Evolutionary conservation across 192 early-diverging fungal genomes (phyloP), one percentile per base, ranked within the genome.

Genomic region (Spizellomyces punctatus): DNA sequence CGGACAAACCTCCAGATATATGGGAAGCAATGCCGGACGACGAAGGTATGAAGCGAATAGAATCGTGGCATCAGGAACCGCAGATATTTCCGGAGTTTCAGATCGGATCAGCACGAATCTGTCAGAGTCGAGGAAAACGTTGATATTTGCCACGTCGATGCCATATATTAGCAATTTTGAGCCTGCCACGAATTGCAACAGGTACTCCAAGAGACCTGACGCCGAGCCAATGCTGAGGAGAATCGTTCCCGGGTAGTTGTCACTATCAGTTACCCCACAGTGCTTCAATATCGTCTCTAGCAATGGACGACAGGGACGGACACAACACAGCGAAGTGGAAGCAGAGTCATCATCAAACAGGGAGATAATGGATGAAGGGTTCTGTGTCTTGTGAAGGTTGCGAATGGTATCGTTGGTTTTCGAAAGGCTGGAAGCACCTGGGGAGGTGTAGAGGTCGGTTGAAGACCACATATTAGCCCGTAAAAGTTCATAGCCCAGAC

Each of bases 201-300:
- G 50, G 56, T 67, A 67, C 66, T 67, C 66, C 19, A 67, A 47
- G 16, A 67, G 48, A 10, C 66, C 66, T 2, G 49, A 58, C 27
- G 66, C 66, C 4, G 66, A 67, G 8, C 66, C 66, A 67, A 67
- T 67, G 6, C 63, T 64, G n/a, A 64, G 21, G 10, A 64, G 3
- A 46, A 14, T 64, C 27, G 27, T 0, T 36, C 27, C 27, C 27
- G 27, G 27, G 27, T 3, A 36, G 27, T 36, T 36, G 27, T 36
- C 27, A 3, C 27, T 3, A 36, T 36, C 27, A 36, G 27, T 36
- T 36, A 36, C 27, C 27, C 3, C 27, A 36, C 27, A 36, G 3
- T 36, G 27, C 27, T 36, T 36, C 27, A 36, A 36, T 36, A 36
- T 36, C 27, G 27, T 3, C 27, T 36, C 27, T 36, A 36, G 27